phyloP scores from a whole-genome alignment of 106 monocot genomes.

The Dendrobium chrysotoxum region DNA sequence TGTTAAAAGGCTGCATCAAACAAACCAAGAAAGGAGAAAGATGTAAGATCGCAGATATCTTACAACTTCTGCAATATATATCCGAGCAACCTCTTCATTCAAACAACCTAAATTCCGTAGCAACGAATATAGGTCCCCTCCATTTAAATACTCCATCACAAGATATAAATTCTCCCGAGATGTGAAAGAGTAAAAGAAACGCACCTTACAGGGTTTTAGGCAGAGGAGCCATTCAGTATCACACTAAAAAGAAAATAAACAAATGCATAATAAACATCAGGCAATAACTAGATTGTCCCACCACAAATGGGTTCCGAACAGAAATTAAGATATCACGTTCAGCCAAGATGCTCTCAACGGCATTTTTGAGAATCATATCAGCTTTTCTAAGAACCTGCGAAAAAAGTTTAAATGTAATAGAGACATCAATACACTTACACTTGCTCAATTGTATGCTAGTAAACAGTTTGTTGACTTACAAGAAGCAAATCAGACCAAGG shows the following conservation, averaged over 20 bases:
- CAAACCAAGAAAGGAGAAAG: not conserved
- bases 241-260: conserved; percentile 1
- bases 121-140: conserved; percentile 92
- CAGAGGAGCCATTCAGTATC: conserved; percentile 7
- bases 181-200: conserved; percentile 97
- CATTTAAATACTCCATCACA: conserved; percentile 99
- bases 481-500: not conserved
- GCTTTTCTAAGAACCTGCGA: conserved; percentile 91
- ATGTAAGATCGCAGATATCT: conserved; percentile 14
- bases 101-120: conserved; percentile 92
- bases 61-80: conserved; percentile 99
- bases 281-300: conserved; percentile 20
- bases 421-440: not conserved
- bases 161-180: conserved; percentile 93
- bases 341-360: conserved; percentile 98
- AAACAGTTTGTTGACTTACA: not conserved
- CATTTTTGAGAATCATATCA: conserved; percentile 99
- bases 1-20: conserved; percentile 1
- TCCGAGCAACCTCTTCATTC: conserved; percentile 86
- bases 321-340: conserved; percentile 98
- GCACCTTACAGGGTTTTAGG: conserved; percentile 40
- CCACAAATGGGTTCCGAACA: conserved; percentile 98
- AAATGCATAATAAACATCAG: not conserved
- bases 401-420: conserved; percentile 8
- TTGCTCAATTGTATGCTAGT: not conserved